phyloP scores from a whole-genome alignment of 2,329 filamentous ascomycete genomes.

The Fusarium udum region DNA sequence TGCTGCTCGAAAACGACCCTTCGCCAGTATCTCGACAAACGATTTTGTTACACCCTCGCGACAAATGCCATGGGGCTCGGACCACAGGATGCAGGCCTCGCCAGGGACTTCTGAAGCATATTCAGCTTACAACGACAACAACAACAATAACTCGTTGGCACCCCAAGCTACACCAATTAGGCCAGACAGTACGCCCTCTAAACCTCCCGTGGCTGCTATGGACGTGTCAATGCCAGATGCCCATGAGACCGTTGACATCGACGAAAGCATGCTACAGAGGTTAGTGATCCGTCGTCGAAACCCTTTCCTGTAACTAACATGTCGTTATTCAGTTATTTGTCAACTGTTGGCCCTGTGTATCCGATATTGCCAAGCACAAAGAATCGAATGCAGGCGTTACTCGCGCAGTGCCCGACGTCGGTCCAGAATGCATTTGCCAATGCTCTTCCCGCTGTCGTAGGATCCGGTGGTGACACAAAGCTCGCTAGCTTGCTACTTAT shows the following conservation, averaged over 20 bases:
- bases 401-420: conserved; percentile 64
- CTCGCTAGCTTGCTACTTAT: conserved; percentile 58
- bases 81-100: conserved; percentile 57
- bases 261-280: conserved; percentile 59
- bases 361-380: conserved; percentile 71
- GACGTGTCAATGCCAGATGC: conserved; percentile 49
- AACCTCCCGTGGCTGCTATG: conserved; percentile 47
- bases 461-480: conserved; percentile 54
- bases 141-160: conserved; percentile 55
- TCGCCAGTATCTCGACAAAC: conserved; percentile 57
- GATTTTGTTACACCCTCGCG: conserved; percentile 54
- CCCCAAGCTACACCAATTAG: conserved; percentile 56
- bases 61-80: conserved; percentile 58
- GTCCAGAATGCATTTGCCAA: conserved; percentile 72
- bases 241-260: conserved; percentile 50
- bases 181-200: conserved; percentile 49
- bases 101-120: conserved; percentile 49
- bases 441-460: conserved; percentile 65
- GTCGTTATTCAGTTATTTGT: conserved; percentile 63
- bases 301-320: conserved; percentile 15
- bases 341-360: conserved; percentile 71
- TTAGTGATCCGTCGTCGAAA: conserved; percentile 42
- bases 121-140: conserved; percentile 48
- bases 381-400: conserved; percentile 62
- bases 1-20: conserved; percentile 56